phyloP scores from a whole-genome alignment of 169 alveolate species.

The Ichthyophthirius multifiliis region DNA sequence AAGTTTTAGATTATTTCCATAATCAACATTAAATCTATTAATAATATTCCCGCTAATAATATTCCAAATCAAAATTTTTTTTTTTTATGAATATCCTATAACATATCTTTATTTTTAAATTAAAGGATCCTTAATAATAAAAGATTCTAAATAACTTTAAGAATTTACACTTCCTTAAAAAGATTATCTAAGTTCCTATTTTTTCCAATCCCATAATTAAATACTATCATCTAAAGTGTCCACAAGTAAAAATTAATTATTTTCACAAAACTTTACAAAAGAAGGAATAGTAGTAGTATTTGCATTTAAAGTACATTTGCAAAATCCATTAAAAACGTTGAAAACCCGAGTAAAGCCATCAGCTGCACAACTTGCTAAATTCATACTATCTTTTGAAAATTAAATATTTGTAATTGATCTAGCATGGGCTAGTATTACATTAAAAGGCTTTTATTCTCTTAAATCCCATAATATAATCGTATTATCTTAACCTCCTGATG shows the following conservation, averaged over 20 bases:
- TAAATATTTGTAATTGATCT: neutral
- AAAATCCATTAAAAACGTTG: neutral
- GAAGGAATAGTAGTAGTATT: neutral
- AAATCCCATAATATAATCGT: neutral
- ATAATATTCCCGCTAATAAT: neutral
- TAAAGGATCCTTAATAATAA: neutral
- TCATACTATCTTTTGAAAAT: neutral
- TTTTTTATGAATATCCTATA: neutral
- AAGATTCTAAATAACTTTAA: neutral
- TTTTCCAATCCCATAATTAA: neutral
- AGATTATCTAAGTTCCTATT: neutral
- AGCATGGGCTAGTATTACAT: neutral
- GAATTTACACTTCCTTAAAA: neutral
- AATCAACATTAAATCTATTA: neutral
- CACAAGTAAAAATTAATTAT: conserved; percentile 1
- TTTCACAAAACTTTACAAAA: neutral
- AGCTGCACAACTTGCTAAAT: neutral
- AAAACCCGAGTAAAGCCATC: neutral
- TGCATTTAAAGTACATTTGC: neutral
- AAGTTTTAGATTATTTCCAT: neutral
- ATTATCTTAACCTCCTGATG: conserved; percentile 3
- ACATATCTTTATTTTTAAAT: neutral
- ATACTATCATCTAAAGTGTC: neutral
- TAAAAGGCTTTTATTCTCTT: neutral
- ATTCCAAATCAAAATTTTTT: neutral